Percentiles rank a stretch among this genome's conserved stretches.
Evolutionary conservation across 768 basidiomycete genomes (phyloP).

Genomic region (Nevesoporus exiguus): DNA sequence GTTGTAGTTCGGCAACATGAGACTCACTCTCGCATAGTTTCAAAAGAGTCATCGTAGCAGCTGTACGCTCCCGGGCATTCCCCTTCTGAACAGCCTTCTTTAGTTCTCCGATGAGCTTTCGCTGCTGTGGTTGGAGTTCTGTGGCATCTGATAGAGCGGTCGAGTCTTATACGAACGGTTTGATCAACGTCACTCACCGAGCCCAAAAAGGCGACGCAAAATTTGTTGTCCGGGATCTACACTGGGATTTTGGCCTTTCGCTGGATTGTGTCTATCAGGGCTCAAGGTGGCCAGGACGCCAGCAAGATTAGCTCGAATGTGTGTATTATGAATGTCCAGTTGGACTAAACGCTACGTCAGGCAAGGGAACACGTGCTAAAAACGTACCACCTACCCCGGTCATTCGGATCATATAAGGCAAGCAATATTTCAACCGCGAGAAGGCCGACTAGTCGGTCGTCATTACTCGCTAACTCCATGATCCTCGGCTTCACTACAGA

Average conservation of each 20-base stretch:
- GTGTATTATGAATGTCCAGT: slow-evolving; percentile 2
- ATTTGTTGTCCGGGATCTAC: background rate
- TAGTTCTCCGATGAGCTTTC: slow-evolving; percentile 12
- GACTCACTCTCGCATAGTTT: slow-evolving; percentile 20
- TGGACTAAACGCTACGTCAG: slow-evolving; percentile 1
- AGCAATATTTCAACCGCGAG: slow-evolving; percentile 22
- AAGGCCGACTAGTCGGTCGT: slow-evolving; percentile 11
- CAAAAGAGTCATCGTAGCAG: slow-evolving; percentile 22
- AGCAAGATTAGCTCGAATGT: slow-evolving; percentile 19
- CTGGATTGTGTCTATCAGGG: background rate
- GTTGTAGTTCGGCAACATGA: background rate
- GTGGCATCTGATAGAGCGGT: slow-evolving; percentile 2
- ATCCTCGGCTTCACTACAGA: slow-evolving; percentile 11
- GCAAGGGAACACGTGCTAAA: background rate
- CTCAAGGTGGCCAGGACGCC: slow-evolving; percentile 9
- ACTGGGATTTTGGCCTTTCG: background rate
- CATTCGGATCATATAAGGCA: slow-evolving; percentile 2
- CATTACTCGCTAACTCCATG: slow-evolving; percentile 10
- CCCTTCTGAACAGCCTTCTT: background rate
- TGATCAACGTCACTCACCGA: slow-evolving; percentile 7
- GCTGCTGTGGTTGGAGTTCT: background rate
- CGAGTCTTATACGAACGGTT: background rate
- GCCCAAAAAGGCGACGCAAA: slow-evolving; percentile 17
- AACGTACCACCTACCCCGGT: background rate
- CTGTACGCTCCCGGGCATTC: slow-evolving; percentile 17